phyloP scores from a whole-genome alignment of 140 eudicot genomes.

The Cichorium intybus region DNA sequence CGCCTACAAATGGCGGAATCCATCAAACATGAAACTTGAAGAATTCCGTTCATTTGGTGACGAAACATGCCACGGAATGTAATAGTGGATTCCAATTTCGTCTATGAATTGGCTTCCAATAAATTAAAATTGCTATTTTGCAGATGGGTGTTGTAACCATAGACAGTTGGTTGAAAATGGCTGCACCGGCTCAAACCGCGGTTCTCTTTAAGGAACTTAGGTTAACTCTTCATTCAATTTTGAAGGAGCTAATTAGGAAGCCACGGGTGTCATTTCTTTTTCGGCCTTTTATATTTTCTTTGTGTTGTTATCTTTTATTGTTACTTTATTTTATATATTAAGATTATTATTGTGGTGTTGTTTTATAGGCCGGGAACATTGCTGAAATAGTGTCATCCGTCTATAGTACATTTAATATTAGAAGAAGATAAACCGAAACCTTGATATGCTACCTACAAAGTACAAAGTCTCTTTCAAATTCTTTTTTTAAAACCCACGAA shows the following conservation, averaged over 20 bases:
- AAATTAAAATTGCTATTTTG: slow-evolving; percentile 21
- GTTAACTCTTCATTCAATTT: slow-evolving; percentile 70
- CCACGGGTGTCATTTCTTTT: slow-evolving; percentile 60
- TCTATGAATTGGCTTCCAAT: neutral
- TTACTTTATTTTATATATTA: slow-evolving; percentile 18
- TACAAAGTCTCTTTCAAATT: neutral
- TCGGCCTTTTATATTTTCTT: neutral
- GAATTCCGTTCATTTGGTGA: no score
- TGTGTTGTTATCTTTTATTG: neutral
- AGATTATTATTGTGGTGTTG: neutral
- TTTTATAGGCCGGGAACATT: slow-evolving; percentile 44
- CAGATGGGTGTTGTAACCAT: slow-evolving; percentile 77
- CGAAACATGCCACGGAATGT: slow-evolving; percentile 46
- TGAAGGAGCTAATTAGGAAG: slow-evolving; percentile 76
- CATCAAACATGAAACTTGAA: no score
- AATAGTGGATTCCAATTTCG: no score
- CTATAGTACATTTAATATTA: slow-evolving; percentile 70
- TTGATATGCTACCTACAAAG: slow-evolving; percentile 18
- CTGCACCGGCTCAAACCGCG: slow-evolving; percentile 97
- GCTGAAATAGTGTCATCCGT: slow-evolving; percentile 64
- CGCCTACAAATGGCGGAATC: no score
- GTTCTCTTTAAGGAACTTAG: slow-evolving; percentile 93
- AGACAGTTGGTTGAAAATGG: slow-evolving; percentile 88
- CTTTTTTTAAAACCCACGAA: neutral
- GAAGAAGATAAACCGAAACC: slow-evolving; percentile 72